Evolutionary conservation across 345 rosid genomes (phyloP).

Genomic region (Theobroma cacao): DNA sequence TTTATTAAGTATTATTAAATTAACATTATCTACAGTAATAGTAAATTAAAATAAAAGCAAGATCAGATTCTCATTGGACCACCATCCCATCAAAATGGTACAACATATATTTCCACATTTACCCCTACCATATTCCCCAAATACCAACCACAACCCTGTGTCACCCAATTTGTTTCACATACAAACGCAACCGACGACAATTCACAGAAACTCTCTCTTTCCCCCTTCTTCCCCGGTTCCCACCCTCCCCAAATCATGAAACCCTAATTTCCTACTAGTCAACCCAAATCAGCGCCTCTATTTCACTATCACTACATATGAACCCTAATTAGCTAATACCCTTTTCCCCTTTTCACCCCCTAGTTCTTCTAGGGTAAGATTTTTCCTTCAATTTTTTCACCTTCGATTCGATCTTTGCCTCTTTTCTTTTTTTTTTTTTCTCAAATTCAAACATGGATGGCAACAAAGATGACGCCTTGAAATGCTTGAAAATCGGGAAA

Average conservation of each 20-base stretch:
- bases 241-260: not conserved
- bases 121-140: too few relatives aligned
- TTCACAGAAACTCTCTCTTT: not conserved
- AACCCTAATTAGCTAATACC: not conserved
- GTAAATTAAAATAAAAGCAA: too few relatives aligned
- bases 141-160: too few relatives aligned
- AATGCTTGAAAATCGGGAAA: constrained; percentile 77
- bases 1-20: too few relatives aligned
- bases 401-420: not conserved
- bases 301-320: not conserved
- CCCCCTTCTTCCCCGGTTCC: not conserved
- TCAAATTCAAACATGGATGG: constrained; percentile 59
- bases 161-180: too few relatives aligned
- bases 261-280: not conserved
- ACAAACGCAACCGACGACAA: too few relatives aligned
- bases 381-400: not conserved
- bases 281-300: not conserved
- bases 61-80: too few relatives aligned
- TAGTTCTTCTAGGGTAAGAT: not conserved
- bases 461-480: constrained; percentile 91
- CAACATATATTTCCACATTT: too few relatives aligned
- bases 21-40: too few relatives aligned
- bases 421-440: not conserved
- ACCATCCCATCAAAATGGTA: too few relatives aligned
- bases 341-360: not conserved